Evolutionary conservation across 2,329 filamentous ascomycete genomes (phyloP).

Genomic region (Alternaria triticina): DNA sequence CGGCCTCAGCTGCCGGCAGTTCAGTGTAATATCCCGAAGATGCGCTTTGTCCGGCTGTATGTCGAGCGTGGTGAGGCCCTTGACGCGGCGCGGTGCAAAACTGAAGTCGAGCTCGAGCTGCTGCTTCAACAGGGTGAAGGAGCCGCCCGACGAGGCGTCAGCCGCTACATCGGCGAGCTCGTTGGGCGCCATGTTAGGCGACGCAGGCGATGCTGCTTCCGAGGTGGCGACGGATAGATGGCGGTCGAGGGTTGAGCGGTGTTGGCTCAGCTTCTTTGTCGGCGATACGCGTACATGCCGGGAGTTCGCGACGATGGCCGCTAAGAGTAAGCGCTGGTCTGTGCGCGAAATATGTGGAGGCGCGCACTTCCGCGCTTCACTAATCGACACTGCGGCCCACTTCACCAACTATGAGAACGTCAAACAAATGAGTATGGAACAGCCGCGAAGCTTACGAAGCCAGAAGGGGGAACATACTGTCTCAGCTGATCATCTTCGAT

Average conservation of each 20-base stretch:
- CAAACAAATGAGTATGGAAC: background rate
- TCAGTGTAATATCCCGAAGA: constrained; percentile 62
- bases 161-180: constrained; percentile 38
- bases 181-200: constrained; percentile 39
- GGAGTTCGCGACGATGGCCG: constrained; percentile 16
- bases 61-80: constrained; percentile 80
- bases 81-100: constrained; percentile 76
- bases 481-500: too few relatives aligned
- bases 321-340: constrained; percentile 1
- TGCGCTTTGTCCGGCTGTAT: constrained; percentile 69
- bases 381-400: constrained; percentile 4
- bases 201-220: constrained; percentile 38
- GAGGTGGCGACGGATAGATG: constrained; percentile 6
- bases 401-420: background rate
- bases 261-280: background rate
- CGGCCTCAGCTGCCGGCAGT: constrained; percentile 67
- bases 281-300: constrained; percentile 12
- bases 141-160: constrained; percentile 39
- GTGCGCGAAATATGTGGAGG: constrained; percentile 3
- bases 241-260: constrained; percentile 5
- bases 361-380: constrained; percentile 8
- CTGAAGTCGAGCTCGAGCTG: constrained; percentile 89
- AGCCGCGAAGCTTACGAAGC: background rate
- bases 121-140: constrained; percentile 75
- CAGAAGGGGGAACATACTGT: background rate